Evolutionary conservation across 1,284 basidiomycete species (phyloP), one percentile per base, ranked within the genome.

Genomic region (Pseudomicrostroma phylloplanum): DNA sequence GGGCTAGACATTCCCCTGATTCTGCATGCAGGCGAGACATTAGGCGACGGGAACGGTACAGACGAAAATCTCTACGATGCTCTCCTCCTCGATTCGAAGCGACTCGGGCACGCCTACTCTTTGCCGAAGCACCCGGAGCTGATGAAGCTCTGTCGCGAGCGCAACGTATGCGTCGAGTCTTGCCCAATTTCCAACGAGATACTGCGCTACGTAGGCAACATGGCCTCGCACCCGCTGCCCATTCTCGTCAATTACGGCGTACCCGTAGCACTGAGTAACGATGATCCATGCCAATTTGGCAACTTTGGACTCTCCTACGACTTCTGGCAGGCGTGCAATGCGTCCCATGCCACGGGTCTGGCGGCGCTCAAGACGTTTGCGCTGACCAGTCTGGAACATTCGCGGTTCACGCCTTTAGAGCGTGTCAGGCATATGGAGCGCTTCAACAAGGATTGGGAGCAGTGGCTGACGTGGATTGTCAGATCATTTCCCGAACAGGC

Each of bases 41-140:
- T 87, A 17, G 86, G 86, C 6, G 89, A 90, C 71, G 88, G 88
- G 17, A 63, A 59, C 2, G 61, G 61, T 48, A 86, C 87, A 15
- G 89, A 91, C 68, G 76, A 83, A 56, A 91, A 91, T 72, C 79
- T 91, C 42, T 89, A 88, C 72, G 89, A 90, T 73, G 89, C 89
- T 2, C 85, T 90, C 53, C 76, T 89, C 39, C 81, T 90, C 17
- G 88, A 86, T 23, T 88, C 89, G 2, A 88, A 86, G 71, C 84
- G 89, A 15, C 89, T 90, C 60, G 89, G 89, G 0, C 89, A 90
- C 79, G 89, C 87, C 6, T 89, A 86, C 72, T 88, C 87, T 2
- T 80, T 90, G 21, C 82, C 84, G 46, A 89, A 88, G 70, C 89
- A 90, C 73, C 88, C 88, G 0, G 83, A 84, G 64, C 80, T 90